These are phyloP conservation scores for Fonsecaea pedrosoi DNA, from an alignment of 2,329 filamentous ascomycete genomes.

Conservation along the genomic window DNA sequence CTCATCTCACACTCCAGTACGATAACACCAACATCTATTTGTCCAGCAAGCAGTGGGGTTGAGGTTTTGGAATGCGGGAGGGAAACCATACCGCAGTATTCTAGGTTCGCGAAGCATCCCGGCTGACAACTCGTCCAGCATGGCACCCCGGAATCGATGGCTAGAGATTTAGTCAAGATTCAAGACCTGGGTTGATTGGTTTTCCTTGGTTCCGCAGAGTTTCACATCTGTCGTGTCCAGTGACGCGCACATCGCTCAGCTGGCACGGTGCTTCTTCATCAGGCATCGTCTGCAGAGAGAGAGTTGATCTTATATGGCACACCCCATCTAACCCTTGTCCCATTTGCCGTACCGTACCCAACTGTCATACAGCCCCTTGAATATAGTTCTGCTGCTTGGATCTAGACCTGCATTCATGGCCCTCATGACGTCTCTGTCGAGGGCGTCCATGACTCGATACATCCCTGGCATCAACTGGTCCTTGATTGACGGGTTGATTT, in stretches of 20 bases:
- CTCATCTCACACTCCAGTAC: not conserved
- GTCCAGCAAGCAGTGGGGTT: not conserved
- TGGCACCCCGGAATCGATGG: not conserved
- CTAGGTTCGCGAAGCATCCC: too few relatives aligned
- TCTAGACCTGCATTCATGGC: slow-evolving; percentile 60
- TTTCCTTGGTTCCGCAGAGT: not conserved
- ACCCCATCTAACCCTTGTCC: slow-evolving; percentile 49
- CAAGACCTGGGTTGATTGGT: not conserved
- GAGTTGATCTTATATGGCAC: not conserved
- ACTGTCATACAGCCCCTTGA: slow-evolving; percentile 61
- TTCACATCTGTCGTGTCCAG: not conserved
- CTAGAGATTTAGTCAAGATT: not conserved
- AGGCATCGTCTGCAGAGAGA: not conserved
- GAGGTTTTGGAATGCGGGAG: not conserved
- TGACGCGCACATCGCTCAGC: not conserved
- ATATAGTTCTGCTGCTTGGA: slow-evolving; percentile 58
- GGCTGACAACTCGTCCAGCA: not conserved
- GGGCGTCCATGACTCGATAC: slow-evolving; percentile 61
- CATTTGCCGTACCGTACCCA: slow-evolving; percentile 57
- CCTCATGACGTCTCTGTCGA: slow-evolving; percentile 58
- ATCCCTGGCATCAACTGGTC: slow-evolving; percentile 59
- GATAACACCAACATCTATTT: not conserved
- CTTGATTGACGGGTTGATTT: slow-evolving; percentile 60
- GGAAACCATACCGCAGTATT: not conserved
- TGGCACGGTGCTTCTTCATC: not conserved